Evolutionary conservation across 768 basidiomycete genomes (phyloP), one percentile per base, ranked within the genome.

Genomic region (Zangia roseola): DNA sequence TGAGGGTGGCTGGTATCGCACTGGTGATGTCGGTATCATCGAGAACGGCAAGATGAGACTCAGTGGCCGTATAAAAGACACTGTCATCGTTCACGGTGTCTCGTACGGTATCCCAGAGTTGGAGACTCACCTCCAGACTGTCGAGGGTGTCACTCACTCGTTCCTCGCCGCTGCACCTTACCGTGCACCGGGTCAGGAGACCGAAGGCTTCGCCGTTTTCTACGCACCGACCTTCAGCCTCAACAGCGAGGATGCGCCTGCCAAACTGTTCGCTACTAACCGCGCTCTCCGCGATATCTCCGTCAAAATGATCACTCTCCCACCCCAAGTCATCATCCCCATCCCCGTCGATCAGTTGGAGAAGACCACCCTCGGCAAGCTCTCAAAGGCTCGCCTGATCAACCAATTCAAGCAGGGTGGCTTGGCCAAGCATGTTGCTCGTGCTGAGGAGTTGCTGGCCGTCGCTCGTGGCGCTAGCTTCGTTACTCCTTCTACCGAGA

Each of bases 1-100:
- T 0, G 52, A 60, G 8, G 77, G 74, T 25, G 70, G 76, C 6
- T 84, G 81, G 81, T 78, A 79, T 62, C 75, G 73, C 56, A 82
- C 81, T 17, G 82, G 82, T 5, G 82, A 84, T 55, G 63, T 77
- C 13, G 79, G 74, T 4, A 57, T 66, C 26, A 55, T 77, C 17
- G 50, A 61, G 36, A 59, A 62, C 10, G 64, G 67, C 5, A 63
- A 64, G 49, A 62, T 76, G 45, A 62, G 60, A 28, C 28, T 28
- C 28, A 28, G 28, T 10, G 28, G 28, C 28, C 28, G 28, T 28
- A 33, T 71, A 51, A 73, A 72, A 49, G 69, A 71, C 39, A 63
- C 59, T 35, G 57, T 73, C 51, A 71, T 71, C 40, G 69, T 72
- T 52, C 71, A 72, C 41, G 71, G 71, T 19, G 64, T 70, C 55